Percentiles rank a stretch among this genome's conserved stretches.
phyloP scores from a whole-genome alignment of 495 filamentous ascomycete genomes.

The Penicillium fimorum region DNA sequence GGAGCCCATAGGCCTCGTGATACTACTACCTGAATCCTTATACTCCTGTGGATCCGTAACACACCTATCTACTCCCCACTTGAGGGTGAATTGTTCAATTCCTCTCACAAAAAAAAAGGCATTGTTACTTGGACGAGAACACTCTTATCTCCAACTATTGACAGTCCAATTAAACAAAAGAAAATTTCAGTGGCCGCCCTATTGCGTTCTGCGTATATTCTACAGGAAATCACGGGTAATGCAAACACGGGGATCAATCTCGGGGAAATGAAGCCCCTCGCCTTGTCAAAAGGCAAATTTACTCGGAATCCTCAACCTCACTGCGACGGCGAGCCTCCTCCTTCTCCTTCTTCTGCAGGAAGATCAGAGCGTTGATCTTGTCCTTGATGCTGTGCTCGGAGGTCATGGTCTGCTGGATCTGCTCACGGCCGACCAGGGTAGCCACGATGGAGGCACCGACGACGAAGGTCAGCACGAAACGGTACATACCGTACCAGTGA shows the following conservation, averaged over 20 bases:
- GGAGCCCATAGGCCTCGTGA: too few relatives aligned
- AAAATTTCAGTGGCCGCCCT: slow-evolving; percentile 28
- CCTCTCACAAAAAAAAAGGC: neutral
- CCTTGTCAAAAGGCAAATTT: slow-evolving; percentile 26
- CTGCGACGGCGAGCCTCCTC: slow-evolving; percentile 56
- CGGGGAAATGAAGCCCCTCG: slow-evolving; percentile 13
- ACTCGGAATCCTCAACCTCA: slow-evolving; percentile 49
- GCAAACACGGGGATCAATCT: slow-evolving; percentile 29
- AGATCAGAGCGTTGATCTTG: slow-evolving; percentile 62
- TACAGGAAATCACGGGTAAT: slow-evolving; percentile 39
- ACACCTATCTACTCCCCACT: neutral
- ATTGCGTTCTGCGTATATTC: slow-evolving; percentile 35
- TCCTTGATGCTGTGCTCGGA: slow-evolving; percentile 51
- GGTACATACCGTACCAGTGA: slow-evolving; percentile 88
- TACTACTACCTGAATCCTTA: neutral
- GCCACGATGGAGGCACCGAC: slow-evolving; percentile 86
- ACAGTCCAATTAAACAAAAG: slow-evolving; percentile 22
- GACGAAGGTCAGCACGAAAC: slow-evolving; percentile 92
- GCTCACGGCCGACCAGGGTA: slow-evolving; percentile 80
- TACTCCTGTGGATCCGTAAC: neutral
- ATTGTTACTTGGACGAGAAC: slow-evolving; percentile 3
- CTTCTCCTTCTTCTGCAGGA: slow-evolving; percentile 58
- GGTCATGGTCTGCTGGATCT: slow-evolving; percentile 63
- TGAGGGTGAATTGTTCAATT: neutral
- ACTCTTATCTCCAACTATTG: slow-evolving; percentile 1